phyloP scores from a whole-genome alignment of 2,329 filamentous ascomycete species.

The Apiospora arundinis region DNA sequence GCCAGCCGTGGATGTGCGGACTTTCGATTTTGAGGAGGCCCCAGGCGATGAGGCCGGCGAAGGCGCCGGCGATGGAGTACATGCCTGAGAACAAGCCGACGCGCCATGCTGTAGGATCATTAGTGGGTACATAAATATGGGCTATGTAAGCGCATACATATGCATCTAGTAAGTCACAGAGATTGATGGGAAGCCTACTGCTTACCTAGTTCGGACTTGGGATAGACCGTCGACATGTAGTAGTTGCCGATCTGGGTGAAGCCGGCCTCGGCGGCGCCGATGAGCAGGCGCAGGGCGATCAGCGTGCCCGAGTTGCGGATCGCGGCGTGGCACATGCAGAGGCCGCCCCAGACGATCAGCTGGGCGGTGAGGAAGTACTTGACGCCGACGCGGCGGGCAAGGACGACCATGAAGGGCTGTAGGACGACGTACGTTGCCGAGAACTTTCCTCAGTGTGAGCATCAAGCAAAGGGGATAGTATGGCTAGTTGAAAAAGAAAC shows the following conservation, averaged over 20 bases:
- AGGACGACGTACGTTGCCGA: constrained; percentile 33
- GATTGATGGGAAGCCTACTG: too few species aligned
- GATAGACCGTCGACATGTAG: constrained; percentile 31
- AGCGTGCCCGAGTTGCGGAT: constrained; percentile 25
- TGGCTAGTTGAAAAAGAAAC: too few species aligned
- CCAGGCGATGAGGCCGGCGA: constrained; percentile 52
- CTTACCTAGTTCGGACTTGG: constrained; percentile 27
- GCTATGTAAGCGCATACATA: too few species aligned
- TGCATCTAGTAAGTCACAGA: too few species aligned
- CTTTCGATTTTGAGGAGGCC: constrained; percentile 49
- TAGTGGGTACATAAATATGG: too few species aligned
- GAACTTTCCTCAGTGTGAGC: constrained; percentile 22
- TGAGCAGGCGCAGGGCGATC: constrained; percentile 31
- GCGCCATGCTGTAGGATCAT: neutral
- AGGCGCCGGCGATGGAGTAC: constrained; percentile 47
- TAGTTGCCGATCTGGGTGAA: constrained; percentile 34
- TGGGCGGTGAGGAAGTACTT: constrained; percentile 27
- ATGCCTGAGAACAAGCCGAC: constrained; percentile 26
- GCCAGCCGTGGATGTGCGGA: constrained; percentile 47
- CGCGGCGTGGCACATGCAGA: constrained; percentile 33
- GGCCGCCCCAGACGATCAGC: constrained; percentile 30
- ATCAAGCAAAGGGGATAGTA: too few species aligned
- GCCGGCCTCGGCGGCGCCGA: constrained; percentile 31
- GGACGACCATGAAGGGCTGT: constrained; percentile 32
- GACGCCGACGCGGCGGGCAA: constrained; percentile 31